Conservation (phyloP, 495 filamentous ascomycete species). For the Xylaria castorea region DNA sequence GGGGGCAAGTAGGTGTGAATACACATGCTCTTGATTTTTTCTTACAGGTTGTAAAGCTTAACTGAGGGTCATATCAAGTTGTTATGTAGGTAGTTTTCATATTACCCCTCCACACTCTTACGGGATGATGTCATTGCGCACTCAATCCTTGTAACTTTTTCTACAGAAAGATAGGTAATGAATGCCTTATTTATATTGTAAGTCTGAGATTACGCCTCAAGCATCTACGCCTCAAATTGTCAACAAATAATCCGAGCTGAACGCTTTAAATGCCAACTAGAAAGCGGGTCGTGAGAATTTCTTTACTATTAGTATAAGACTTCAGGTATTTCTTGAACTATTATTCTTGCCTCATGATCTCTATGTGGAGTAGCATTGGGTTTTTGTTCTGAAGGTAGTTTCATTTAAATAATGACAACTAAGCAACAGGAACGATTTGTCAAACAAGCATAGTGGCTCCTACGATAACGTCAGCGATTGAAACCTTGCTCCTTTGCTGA, state of each 20-base stretch:
- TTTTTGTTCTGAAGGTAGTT: too few species aligned
- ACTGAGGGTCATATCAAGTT: not conserved
- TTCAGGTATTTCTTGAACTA: not conserved
- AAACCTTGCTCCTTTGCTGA: too few species aligned
- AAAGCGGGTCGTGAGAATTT: too few species aligned
- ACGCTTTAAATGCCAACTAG: not conserved
- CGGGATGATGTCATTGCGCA: slow-evolving; percentile 5
- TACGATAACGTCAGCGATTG: too few species aligned
- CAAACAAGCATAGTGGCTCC: too few species aligned
- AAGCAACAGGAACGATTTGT: too few species aligned
- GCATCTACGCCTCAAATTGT: not conserved
- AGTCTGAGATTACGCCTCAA: not conserved
- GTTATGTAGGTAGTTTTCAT: not conserved
- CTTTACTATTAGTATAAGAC: not conserved
- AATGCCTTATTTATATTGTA: too few species aligned
- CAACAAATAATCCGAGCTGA: not conserved
- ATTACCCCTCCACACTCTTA: not conserved
- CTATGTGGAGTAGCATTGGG: too few species aligned
- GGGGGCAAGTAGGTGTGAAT: not conserved
- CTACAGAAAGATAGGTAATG: not conserved
- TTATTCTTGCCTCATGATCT: not conserved
- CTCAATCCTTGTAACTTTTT: not conserved
- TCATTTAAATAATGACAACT: too few species aligned
- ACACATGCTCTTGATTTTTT: not conserved
- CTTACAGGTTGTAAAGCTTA: not conserved